These are phyloP conservation scores for Trichosporon sp. DNA, from an alignment of 1,284 basidiomycete genomes.

Conservation along the genomic window DNA sequence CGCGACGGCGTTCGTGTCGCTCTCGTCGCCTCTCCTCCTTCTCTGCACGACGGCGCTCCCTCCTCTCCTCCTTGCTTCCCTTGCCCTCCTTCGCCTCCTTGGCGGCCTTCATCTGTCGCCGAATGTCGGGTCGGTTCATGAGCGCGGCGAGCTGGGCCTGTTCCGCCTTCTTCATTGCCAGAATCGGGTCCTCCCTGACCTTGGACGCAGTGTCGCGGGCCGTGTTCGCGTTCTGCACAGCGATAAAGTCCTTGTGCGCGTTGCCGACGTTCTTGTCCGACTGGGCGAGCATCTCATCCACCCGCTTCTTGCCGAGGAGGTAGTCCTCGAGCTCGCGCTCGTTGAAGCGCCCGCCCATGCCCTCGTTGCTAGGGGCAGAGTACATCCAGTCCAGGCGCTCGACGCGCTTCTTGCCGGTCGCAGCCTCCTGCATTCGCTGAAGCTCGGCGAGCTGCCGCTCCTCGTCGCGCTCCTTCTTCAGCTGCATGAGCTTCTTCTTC, in stretches of 20 bases:
- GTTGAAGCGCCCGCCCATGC: slow-evolving; percentile 58
- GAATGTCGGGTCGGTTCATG: slow-evolving; percentile 84
- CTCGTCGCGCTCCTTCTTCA: slow-evolving; percentile 95
- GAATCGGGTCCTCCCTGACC: slow-evolving; percentile 90
- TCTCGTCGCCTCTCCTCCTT: slow-evolving; percentile 52
- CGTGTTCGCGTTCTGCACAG: slow-evolving; percentile 90
- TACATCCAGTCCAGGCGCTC: slow-evolving; percentile 99
- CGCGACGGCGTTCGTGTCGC: slow-evolving; percentile 26
- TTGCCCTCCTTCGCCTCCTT: slow-evolving; percentile 68
- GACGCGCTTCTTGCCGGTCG: slow-evolving; percentile 89
- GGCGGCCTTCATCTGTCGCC: slow-evolving; percentile 75
- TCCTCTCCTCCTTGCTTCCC: slow-evolving; percentile 63
- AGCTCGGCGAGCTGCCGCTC: slow-evolving; percentile 95
- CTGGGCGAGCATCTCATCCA: slow-evolving; percentile 85
- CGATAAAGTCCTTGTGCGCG: slow-evolving; percentile 84
- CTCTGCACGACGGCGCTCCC: slow-evolving; percentile 64
- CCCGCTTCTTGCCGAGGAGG: slow-evolving; percentile 94
- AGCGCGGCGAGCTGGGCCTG: slow-evolving; percentile 88
- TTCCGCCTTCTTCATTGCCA: slow-evolving; percentile 97
- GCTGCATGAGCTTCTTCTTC: slow-evolving; percentile 95
- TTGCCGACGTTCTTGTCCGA: slow-evolving; percentile 89
- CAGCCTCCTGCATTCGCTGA: slow-evolving; percentile 87
- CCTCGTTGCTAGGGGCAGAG: slow-evolving; percentile 83
- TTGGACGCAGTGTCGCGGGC: slow-evolving; percentile 85
- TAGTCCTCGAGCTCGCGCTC: slow-evolving; percentile 94